Evolutionary conservation across 148 eudicot species (phyloP), one percentile per base, ranked within the genome.

Genomic region (Hydrangea macrophylla): DNA sequence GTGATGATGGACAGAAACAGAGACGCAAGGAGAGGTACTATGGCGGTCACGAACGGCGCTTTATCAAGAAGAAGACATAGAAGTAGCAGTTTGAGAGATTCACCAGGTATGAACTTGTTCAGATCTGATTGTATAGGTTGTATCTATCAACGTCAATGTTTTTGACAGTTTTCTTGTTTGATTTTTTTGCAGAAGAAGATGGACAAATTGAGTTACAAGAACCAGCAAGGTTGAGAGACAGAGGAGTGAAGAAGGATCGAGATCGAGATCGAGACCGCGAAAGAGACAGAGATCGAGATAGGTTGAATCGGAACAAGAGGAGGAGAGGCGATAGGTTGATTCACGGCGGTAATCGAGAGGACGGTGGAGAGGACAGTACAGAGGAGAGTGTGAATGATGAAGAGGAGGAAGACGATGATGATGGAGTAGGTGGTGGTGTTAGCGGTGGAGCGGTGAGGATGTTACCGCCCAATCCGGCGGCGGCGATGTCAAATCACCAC

Each of bases 331-430:
- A 83, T 25, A 88, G 86, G 69, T 72, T 78, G 75, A 64, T 76
- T 53, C 81, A 69, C 73, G 73, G 81, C 0, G 67, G 70, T 44
- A 62, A 55, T 44, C 72, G 79, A 36, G 76, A 75, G 25, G 85
- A 80, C 35, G 85, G 78, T 9, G 82, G 71, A 0, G 90, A 88
- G 33, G 90, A 85, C 9, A 91, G 82, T 64, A 88, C 97, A 1
- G 97, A 91, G 17, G 98, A 85, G 58, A 89, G 93, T 56, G 83
- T 82, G 35, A 84, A 85, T 70, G 96, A 87, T 7, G 96, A 92
- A 0, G 92, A 85, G 7, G 97, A 89, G 0, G 88, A 88, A 0
- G 90, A 86, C 0, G 90, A 85, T 5, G 97, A 77, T 1, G 67
- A 68, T 8, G 77, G 60, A 36, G 68, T 0, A 4, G 60, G 45